Percentiles rank a stretch among this genome's conserved stretches.
phyloP scores from a whole-genome alignment of 176 grass and related monocot genomes.

The Rhipidocladum racemiflorum region DNA sequence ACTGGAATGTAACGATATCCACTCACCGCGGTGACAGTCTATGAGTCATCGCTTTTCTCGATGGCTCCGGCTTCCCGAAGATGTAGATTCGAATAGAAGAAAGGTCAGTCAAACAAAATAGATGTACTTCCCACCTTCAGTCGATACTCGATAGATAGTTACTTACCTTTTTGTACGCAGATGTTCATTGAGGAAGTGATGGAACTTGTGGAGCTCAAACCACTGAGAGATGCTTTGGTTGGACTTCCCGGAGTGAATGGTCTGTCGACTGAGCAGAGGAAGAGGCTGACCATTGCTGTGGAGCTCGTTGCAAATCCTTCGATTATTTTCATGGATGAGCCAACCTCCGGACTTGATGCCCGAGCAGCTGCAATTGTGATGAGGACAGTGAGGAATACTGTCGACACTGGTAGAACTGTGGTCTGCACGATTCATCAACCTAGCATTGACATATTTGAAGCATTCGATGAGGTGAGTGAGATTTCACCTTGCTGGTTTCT shows the following conservation, averaged over 20 bases:
- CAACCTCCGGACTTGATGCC: constrained; percentile 86
- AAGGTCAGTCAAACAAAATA: constrained; percentile 45
- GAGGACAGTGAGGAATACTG: constrained; percentile 87
- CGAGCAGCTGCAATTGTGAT: constrained; percentile 90
- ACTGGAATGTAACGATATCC: constrained; percentile 93
- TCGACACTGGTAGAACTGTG: constrained; percentile 80
- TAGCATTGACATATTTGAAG: constrained; percentile 98
- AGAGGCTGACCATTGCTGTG: constrained; percentile 85
- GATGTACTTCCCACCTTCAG: neutral
- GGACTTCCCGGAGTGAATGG: constrained; percentile 80
- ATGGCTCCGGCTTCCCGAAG: constrained; percentile 78
- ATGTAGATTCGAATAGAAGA: constrained; percentile 64
- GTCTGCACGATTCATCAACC: constrained; percentile 96
- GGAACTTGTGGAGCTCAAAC: constrained; percentile 83
- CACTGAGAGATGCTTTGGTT: constrained; percentile 63
- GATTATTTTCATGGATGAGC: constrained; percentile 93
- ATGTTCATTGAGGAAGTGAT: constrained; percentile 85
- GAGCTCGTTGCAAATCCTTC: constrained; percentile 92
- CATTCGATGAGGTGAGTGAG: constrained; percentile 77
- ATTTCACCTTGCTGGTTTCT: neutral
- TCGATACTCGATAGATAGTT: neutral
- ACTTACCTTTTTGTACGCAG: constrained; percentile 42
- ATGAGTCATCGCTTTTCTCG: constrained; percentile 81
- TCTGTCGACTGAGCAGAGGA: constrained; percentile 83
- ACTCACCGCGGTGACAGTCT: constrained; percentile 81